Evolutionary conservation across 352 stramenopile species (phyloP).

Genomic region (Phytopythium cucurbitacearum): DNA sequence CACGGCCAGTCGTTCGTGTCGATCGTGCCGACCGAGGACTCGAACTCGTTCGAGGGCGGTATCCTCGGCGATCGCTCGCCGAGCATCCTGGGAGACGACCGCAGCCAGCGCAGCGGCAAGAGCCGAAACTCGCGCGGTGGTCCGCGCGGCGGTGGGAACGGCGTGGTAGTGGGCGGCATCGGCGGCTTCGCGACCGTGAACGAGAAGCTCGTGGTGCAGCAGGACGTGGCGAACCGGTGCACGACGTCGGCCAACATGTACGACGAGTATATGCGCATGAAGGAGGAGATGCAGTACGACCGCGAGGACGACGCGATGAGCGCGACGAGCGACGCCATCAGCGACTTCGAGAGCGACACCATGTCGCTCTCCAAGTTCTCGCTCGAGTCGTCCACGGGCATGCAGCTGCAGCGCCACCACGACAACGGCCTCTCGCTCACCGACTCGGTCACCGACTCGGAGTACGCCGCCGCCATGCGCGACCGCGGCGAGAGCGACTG

Average conservation of each 20-base stretch:
- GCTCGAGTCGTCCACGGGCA: conserved; percentile 36
- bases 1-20: conserved; percentile 22
- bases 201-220: conserved; percentile 30
- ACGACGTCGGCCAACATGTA: conserved; percentile 63
- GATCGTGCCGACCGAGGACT: conserved; percentile 30
- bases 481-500: conserved; percentile 57
- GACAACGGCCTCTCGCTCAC: conserved; percentile 27
- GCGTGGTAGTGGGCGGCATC: conserved; percentile 19
- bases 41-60: conserved; percentile 42
- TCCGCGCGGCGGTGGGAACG: conserved; percentile 20
- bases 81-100: conserved; percentile 29
- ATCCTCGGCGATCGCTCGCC: conserved; percentile 53
- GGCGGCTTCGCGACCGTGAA: conserved; percentile 45
- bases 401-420: conserved; percentile 9
- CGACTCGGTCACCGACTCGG: conserved; percentile 65
- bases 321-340: conserved; percentile 43
- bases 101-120: conserved; percentile 6
- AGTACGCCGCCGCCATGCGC: conserved; percentile 53
- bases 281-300: conserved; percentile 72
- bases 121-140: conserved; percentile 16
- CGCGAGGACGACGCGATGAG: conserved; percentile 25
- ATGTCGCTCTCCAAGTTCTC: conserved; percentile 50
- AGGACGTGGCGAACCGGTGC: conserved; percentile 43
- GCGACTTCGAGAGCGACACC: conserved; percentile 52
- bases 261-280: conserved; percentile 73